A percentile compares a stretch with the other conserved stretches of the same genome.
Conservation (phyloP, 305 asterid species). For the Striga hermonthica region DNA sequence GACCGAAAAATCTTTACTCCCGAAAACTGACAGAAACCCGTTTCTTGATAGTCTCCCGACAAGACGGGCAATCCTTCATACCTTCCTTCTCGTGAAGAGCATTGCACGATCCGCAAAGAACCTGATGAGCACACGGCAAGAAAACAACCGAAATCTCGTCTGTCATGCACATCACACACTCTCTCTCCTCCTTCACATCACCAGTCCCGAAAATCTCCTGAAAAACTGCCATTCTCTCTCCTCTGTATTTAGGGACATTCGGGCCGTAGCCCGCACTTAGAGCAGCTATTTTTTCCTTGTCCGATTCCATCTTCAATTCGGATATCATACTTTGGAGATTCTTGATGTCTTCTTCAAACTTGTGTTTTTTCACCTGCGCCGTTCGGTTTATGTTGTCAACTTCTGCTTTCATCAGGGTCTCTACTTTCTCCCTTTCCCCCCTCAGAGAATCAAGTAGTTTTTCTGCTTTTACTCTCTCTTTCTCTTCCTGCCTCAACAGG, state of each 20-base stretch:
- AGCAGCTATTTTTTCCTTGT: conserved; percentile 49
- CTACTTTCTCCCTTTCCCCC: conserved; percentile 39
- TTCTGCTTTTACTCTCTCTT: conserved; percentile 39
- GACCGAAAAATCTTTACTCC: background rate
- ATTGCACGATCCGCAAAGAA: conserved; percentile 59
- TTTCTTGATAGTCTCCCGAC: conserved; percentile 53
- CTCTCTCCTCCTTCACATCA: conserved; percentile 54
- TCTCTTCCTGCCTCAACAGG: conserved; percentile 56
- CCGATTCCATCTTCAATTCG: conserved; percentile 44
- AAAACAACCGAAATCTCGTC: conserved; percentile 68
- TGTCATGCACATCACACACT: conserved; percentile 78
- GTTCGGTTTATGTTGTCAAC: conserved; percentile 41
- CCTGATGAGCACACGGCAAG: conserved; percentile 81
- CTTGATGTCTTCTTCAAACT: conserved; percentile 40
- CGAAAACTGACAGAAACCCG: conserved; percentile 45
- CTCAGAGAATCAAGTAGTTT: conserved; percentile 33
- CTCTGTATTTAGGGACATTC: conserved; percentile 31
- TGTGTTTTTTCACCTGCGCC: conserved; percentile 37
- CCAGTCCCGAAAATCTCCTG: conserved; percentile 38
- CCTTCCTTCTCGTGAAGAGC: conserved; percentile 55
- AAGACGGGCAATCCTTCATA: conserved; percentile 74
- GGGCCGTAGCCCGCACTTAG: conserved; percentile 43
- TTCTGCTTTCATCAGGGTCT: conserved; percentile 34
- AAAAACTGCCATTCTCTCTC: conserved; percentile 46
- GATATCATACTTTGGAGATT: conserved; percentile 48